Conservation (phyloP, 352 stramenopile genomes). For the Globisporangium parvum region DNA sequence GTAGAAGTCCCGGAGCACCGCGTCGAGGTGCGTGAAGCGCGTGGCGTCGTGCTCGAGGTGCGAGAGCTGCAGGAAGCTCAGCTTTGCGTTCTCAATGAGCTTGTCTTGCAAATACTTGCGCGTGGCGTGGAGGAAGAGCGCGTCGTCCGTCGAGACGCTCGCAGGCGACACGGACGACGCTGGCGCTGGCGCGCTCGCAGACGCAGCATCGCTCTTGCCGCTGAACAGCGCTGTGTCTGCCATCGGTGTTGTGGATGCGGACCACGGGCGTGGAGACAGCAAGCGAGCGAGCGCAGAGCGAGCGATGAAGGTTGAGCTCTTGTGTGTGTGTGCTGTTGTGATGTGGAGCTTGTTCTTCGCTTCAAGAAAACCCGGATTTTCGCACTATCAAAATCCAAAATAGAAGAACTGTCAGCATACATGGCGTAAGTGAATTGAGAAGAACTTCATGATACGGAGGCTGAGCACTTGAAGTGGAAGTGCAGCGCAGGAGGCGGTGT, state of each 20-base stretch:
- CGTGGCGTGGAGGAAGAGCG: conserved; percentile 20
- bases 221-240: conserved; percentile 6
- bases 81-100: conserved; percentile 44
- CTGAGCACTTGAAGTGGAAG: too few relatives aligned
- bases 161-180: conserved; percentile 4
- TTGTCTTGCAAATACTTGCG: conserved; percentile 43
- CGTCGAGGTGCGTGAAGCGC: conserved; percentile 36
- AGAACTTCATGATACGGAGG: too few relatives aligned
- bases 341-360: too few relatives aligned
- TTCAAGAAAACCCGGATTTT: too few relatives aligned
- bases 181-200: background rate
- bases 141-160: conserved; percentile 8
- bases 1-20: conserved; percentile 60
- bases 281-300: too few relatives aligned
- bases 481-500: too few relatives aligned
- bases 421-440: too few relatives aligned
- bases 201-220: background rate
- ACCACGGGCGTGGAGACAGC: background rate
- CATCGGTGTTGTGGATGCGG: background rate
- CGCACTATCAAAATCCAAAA: too few relatives aligned
- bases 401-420: too few relatives aligned
- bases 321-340: too few relatives aligned
- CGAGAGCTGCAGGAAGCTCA: conserved; percentile 54
- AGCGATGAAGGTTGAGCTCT: too few relatives aligned
- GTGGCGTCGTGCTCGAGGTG: conserved; percentile 28